phyloP scores from a whole-genome alignment of 139 green algal genomes.

The Micractinium conductrix region DNA sequence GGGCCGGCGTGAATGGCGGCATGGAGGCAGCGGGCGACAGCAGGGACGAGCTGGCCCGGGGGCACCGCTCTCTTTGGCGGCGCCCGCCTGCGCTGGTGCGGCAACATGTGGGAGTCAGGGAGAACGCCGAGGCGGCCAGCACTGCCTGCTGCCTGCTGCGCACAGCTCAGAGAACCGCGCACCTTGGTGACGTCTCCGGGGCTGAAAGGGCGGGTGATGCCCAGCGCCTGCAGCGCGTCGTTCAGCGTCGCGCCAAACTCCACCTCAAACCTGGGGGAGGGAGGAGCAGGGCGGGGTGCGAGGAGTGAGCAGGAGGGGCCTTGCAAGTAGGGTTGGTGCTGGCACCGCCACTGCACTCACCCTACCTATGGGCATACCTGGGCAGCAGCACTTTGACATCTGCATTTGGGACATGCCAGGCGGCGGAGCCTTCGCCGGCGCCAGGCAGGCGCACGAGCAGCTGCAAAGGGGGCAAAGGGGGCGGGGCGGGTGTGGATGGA shows the following conservation, averaged over 20 bases:
- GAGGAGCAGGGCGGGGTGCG: not conserved
- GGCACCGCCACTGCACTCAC: too few species aligned
- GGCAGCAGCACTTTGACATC: constrained; percentile 36
- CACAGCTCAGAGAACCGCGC: too few species aligned
- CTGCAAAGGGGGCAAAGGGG: too few species aligned
- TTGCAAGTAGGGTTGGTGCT: not conserved
- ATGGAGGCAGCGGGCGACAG: not conserved
- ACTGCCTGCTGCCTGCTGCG: too few species aligned
- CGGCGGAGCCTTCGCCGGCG: not conserved
- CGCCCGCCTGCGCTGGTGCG: too few species aligned
- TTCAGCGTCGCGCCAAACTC: constrained; percentile 7
- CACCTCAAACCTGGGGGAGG: constrained; percentile 41
- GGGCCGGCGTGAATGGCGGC: not conserved
- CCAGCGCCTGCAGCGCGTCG: constrained; percentile 11
- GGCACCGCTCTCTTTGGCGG: too few species aligned
- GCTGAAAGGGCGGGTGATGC: constrained; percentile 22
- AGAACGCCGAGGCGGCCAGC: too few species aligned
- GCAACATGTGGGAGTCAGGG: too few species aligned
- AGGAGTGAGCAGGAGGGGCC: not conserved
- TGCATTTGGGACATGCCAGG: not conserved
- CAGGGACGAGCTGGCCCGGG: too few species aligned
- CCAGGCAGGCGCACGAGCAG: constrained; percentile 1
- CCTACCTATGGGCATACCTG: not conserved
- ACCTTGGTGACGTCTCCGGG: constrained; percentile 36
- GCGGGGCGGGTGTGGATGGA: too few species aligned